Percentiles rank a stretch among this genome's conserved stretches.
phyloP scores from a whole-genome alignment of 202 grass and related monocot species.

The Schoenoplectus triqueter region DNA sequence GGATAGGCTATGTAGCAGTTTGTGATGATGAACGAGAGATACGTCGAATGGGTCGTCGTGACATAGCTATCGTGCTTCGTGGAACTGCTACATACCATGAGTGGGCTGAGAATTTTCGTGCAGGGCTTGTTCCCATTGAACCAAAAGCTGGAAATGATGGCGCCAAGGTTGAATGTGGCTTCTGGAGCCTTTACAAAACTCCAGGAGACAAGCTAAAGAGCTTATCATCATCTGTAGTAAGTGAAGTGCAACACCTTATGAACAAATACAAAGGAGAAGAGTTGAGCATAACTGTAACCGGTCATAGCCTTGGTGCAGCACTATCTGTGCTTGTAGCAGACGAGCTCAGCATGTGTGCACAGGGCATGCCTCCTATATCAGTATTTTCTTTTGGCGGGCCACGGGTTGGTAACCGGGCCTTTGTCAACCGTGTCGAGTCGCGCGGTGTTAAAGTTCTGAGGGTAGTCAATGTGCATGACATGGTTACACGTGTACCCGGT shows the following conservation, averaged over 20 bases:
- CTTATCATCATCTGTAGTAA: conserved; percentile 60
- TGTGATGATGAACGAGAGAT: conserved; percentile 67
- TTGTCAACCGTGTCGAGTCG: conserved; percentile 60
- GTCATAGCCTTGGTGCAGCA: conserved; percentile 83
- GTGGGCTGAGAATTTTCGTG: conserved; percentile 90
- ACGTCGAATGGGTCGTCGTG: conserved; percentile 81
- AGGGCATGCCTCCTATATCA: conserved; percentile 43
- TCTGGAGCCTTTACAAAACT: conserved; percentile 84
- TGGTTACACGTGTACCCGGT: conserved; percentile 68
- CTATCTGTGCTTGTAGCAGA: conserved; percentile 73
- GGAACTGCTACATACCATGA: conserved; percentile 87
- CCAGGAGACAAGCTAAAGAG: conserved; percentile 46
- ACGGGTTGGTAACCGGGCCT: conserved; percentile 59
- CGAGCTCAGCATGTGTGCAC: conserved; percentile 45
- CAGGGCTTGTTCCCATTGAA: conserved; percentile 55
- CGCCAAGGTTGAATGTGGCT: conserved; percentile 81
- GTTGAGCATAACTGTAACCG: conserved; percentile 74
- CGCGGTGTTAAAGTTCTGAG: conserved; percentile 66
- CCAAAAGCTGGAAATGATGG: not conserved
- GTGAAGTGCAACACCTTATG: conserved; percentile 52
- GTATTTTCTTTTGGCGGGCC: conserved; percentile 88
- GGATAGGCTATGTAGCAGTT: conserved; percentile 87
- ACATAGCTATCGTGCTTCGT: conserved; percentile 81
- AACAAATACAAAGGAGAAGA: conserved; percentile 67
- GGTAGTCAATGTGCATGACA: conserved; percentile 81